phyloP scores from a whole-genome alignment of 805 yeast species.

The Starmerella apis region DNA sequence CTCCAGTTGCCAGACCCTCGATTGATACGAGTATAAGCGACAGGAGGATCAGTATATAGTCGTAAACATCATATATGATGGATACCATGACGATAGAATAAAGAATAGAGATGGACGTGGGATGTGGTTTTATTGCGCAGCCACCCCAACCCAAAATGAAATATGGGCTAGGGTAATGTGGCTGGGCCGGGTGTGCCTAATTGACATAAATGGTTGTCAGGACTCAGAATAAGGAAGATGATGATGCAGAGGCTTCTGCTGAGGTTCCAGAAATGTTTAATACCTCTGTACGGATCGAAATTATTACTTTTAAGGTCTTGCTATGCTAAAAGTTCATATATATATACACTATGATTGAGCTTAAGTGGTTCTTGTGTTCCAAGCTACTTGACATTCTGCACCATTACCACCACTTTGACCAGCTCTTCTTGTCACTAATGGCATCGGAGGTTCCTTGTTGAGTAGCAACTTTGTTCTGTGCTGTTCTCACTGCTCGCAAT shows the following conservation, averaged over 20 bases:
- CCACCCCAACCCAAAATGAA: background rate
- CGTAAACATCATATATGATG: conserved; percentile 10
- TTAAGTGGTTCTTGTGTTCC: too few species aligned
- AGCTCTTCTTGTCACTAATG: background rate
- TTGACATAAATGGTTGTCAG: too few species aligned
- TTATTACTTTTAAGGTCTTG: too few species aligned
- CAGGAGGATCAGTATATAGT: conserved; percentile 15
- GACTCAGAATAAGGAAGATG: too few species aligned
- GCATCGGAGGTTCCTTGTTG: background rate
- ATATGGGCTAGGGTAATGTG: background rate
- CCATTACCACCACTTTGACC: background rate
- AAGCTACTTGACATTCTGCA: too few species aligned
- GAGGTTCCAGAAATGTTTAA: too few species aligned
- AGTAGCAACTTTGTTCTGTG: conserved; percentile 29
- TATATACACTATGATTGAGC: too few species aligned
- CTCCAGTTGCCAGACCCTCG: conserved; percentile 22
- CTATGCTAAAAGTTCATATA: too few species aligned
- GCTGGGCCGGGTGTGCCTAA: too few species aligned
- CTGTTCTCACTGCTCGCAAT: conserved; percentile 39
- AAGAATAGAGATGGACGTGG: background rate
- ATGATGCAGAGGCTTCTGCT: too few species aligned
- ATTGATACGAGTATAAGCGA: conserved; percentile 21
- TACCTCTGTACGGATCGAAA: too few species aligned
- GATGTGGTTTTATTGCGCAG: background rate
- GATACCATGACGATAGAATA: background rate